A percentile compares a stretch with the other conserved stretches of the same genome.
Conservation (phyloP, 257 asterid genomes). For the Plantago major region DNA sequence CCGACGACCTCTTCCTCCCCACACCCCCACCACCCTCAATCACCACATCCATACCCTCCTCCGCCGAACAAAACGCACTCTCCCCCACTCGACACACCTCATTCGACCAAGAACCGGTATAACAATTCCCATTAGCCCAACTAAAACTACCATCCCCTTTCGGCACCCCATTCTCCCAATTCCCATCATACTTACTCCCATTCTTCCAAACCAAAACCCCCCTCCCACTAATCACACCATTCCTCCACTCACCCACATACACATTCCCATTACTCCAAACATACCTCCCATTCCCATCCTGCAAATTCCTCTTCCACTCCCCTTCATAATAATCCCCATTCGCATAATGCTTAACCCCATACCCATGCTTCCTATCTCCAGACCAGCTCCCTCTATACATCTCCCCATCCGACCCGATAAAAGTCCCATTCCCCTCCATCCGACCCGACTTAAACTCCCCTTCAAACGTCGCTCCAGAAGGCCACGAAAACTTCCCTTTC, state of each 20-base stretch:
- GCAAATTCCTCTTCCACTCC: conserved; percentile 69
- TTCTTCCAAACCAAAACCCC: conserved; percentile 81
- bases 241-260: conserved; percentile 85
- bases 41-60: conserved; percentile 19
- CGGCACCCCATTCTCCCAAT: conserved; percentile 81
- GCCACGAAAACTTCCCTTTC: conserved; percentile 88
- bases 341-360: conserved; percentile 68
- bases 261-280: conserved; percentile 84
- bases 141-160: conserved; percentile 84
- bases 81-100: conserved; percentile 29
- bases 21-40: conserved; percentile 31
- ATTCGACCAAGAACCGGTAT: conserved; percentile 65
- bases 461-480: conserved; percentile 86
- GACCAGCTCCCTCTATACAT: conserved; percentile 73
- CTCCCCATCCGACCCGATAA: conserved; percentile 79
- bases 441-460: conserved; percentile 91
- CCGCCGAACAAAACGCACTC: conserved; percentile 20
- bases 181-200: conserved; percentile 76
- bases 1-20: conserved; percentile 64
- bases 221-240: conserved; percentile 73
- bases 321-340: conserved; percentile 93
- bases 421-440: conserved; percentile 88
- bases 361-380: conserved; percentile 80
- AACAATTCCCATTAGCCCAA: conserved; percentile 92
- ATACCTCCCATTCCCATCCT: conserved; percentile 86